Conservation (phyloP, 805 yeast genomes). For the Naumovozyma dairenensis region DNA sequence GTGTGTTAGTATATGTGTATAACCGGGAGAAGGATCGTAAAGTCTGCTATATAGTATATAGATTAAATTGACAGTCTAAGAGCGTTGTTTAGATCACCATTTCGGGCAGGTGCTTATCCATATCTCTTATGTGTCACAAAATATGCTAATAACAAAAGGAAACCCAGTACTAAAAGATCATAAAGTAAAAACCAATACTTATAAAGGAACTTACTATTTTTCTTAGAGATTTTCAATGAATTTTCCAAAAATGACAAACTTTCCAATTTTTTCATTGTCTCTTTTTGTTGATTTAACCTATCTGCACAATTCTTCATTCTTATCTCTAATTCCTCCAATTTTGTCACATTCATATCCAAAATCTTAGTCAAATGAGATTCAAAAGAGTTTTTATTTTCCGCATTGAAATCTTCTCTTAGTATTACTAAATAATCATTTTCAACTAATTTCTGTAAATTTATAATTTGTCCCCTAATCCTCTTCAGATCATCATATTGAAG, state of each 20-base stretch:
- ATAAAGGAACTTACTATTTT: not conserved
- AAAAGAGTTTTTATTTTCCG: conserved; percentile 22
- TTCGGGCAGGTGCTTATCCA: too few relatives aligned
- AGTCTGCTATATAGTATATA: too few relatives aligned
- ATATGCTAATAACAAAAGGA: not conserved
- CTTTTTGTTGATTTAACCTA: conserved; percentile 17
- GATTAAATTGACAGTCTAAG: too few relatives aligned
- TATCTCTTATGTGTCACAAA: not conserved
- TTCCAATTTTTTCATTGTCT: conserved; percentile 21
- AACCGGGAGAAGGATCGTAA: too few relatives aligned
- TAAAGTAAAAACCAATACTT: not conserved
- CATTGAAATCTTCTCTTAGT: conserved; percentile 23
- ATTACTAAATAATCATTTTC: conserved; percentile 21
- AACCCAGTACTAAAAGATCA: not conserved
- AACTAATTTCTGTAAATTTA: conserved; percentile 22
- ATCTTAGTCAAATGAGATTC: conserved; percentile 8
- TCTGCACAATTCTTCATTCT: conserved; percentile 18
- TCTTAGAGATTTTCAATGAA: conserved; percentile 1
- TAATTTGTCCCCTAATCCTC: conserved; percentile 19
- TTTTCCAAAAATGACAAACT: conserved; percentile 11
- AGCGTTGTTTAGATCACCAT: too few relatives aligned
- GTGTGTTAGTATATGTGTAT: too few relatives aligned
- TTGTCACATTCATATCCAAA: conserved; percentile 12
- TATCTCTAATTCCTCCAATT: conserved; percentile 23
- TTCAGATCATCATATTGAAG: conserved; percentile 19